Evolutionary conservation across 2,329 filamentous ascomycete genomes (phyloP).

Genomic region (Fusarium sp.): DNA sequence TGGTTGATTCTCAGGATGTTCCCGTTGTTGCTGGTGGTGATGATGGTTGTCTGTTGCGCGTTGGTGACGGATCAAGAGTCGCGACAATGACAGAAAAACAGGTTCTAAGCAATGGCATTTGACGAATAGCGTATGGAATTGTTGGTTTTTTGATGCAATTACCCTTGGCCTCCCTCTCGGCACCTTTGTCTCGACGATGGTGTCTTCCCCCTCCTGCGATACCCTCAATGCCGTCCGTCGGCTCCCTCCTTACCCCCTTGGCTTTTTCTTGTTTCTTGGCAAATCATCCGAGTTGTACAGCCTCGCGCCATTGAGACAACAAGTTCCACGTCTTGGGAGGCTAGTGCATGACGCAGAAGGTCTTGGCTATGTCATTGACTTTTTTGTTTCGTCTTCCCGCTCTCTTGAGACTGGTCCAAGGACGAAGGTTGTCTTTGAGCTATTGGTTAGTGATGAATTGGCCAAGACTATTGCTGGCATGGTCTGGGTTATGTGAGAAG

Average conservation of each 20-base stretch:
- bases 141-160: background rate
- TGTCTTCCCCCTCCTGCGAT: conserved; percentile 12
- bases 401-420: conserved; percentile 16
- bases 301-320: background rate
- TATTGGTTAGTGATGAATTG: conserved; percentile 25
- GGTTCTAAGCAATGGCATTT: conserved; percentile 12
- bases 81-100: conserved; percentile 13
- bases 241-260: conserved; percentile 4
- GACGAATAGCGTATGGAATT: conserved; percentile 21
- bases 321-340: conserved; percentile 1
- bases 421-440: conserved; percentile 6
- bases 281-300: conserved; percentile 16
- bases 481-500: background rate
- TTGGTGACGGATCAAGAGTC: conserved; percentile 6
- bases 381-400: conserved; percentile 9
- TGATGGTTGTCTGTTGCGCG: conserved; percentile 34
- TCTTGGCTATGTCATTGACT: conserved; percentile 42
- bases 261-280: conserved; percentile 20
- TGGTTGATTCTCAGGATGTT: conserved; percentile 3
- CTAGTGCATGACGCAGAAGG: conserved; percentile 25
- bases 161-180: background rate
- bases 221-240: background rate
- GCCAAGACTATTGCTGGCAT: background rate
- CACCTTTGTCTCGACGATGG: background rate
- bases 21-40: conserved; percentile 6